Percentiles rank a stretch among this genome's conserved stretches.
Conservation (phyloP, 2,329 filamentous ascomycete genomes). For the Penicillium concentricum region DNA sequence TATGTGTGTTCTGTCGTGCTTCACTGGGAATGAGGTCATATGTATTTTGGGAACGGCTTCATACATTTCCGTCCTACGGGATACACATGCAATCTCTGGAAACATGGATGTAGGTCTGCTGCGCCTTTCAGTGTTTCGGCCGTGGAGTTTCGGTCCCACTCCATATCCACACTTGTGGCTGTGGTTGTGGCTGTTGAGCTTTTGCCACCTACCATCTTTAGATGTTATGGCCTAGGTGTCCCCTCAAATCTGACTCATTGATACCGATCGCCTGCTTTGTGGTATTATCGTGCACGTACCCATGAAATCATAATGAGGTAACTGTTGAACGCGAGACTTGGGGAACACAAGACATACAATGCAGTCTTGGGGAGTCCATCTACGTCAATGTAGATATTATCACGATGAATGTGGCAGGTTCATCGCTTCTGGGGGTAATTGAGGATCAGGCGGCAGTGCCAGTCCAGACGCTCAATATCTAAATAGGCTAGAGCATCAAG, state of each 20-base stretch:
- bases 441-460: background rate
- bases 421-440: background rate
- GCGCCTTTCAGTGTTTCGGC: background rate
- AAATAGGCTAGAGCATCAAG: too few relatives aligned
- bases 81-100: background rate
- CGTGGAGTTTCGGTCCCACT: background rate
- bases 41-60: background rate
- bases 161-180: background rate
- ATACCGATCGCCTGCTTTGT: background rate
- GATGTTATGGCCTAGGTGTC: background rate
- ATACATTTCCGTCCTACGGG: background rate
- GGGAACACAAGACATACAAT: background rate
- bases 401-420: background rate
- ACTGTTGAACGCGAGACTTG: background rate
- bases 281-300: background rate
- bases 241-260: background rate
- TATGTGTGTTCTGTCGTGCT: background rate
- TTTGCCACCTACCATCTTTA: background rate
- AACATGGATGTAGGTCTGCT: background rate
- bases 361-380: background rate
- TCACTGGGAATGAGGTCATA: background rate
- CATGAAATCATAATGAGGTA: background rate
- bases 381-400: background rate
- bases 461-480: background rate
- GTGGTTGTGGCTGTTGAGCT: background rate